Conservation (phyloP, 202 grass and related monocot genomes). For the Cymbopogon flexuosus region DNA sequence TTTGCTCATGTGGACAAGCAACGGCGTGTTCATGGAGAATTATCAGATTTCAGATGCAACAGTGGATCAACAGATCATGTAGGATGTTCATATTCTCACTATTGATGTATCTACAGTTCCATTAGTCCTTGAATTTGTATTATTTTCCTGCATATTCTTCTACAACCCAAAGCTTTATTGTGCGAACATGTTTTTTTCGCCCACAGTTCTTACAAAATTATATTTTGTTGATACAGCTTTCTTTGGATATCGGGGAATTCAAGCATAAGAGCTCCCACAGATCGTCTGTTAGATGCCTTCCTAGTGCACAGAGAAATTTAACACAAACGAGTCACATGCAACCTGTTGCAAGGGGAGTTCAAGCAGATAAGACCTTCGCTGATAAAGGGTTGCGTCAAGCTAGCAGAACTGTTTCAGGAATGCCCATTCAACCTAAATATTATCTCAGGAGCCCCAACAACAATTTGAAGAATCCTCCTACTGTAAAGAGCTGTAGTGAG, state of each 20-base stretch:
- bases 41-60: constrained; percentile 14
- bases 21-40: constrained; percentile 11
- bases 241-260: neutral
- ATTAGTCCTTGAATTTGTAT: neutral
- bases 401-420: neutral
- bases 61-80: constrained; percentile 22
- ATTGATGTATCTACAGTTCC: neutral
- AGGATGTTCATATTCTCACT: constrained; percentile 6
- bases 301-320: neutral
- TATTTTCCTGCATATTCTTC: neutral
- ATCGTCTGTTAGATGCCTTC: neutral
- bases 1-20: constrained; percentile 44
- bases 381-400: neutral
- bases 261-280: constrained; percentile 20
- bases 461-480: constrained; percentile 9
- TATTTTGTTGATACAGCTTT: constrained; percentile 6
- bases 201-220: neutral
- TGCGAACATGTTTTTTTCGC: neutral
- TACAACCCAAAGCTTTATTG: neutral
- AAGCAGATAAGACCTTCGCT: neutral
- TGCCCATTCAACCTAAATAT: neutral
- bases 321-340: neutral
- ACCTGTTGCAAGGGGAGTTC: neutral
- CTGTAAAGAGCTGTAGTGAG: neutral
- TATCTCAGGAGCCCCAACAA: neutral